Percentiles rank a stretch among this genome's conserved stretches.
phyloP scores from a whole-genome alignment of 768 basidiomycete genomes.

The Pleurotus citrinopileatus region DNA sequence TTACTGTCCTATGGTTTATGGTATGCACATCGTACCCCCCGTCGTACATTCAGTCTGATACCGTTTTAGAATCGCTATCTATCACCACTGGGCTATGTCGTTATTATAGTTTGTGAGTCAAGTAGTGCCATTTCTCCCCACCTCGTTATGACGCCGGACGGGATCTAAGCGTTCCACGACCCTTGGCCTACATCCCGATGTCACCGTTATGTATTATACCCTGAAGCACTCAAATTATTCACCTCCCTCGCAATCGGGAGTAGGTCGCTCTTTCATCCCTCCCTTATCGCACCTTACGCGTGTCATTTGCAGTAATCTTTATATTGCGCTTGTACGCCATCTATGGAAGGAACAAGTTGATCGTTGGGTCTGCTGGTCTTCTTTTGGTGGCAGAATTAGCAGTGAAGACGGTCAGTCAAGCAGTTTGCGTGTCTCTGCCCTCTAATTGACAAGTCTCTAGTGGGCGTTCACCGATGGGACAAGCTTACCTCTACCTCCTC shows the following conservation, averaged over 20 bases:
- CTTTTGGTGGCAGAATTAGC: slow-evolving; percentile 24
- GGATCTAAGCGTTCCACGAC: slow-evolving; percentile 28
- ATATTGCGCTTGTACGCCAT: slow-evolving; percentile 29
- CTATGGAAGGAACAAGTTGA: slow-evolving; percentile 19
- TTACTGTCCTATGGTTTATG: not conserved
- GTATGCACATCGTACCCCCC: not conserved
- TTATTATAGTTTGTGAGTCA: slow-evolving; percentile 32
- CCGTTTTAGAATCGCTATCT: slow-evolving; percentile 33
- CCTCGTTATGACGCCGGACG: not conserved
- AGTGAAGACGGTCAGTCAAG: slow-evolving; percentile 29
- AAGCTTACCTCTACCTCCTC: slow-evolving; percentile 25
- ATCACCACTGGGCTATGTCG: slow-evolving; percentile 31
- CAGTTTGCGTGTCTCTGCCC: not conserved
- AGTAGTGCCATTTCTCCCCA: not conserved
- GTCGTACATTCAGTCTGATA: not conserved
- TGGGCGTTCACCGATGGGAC: slow-evolving; percentile 35
- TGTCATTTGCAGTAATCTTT: slow-evolving; percentile 22
- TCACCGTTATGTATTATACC: slow-evolving; percentile 30
- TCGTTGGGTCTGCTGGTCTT: slow-evolving; percentile 18
- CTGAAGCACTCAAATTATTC: slow-evolving; percentile 31
- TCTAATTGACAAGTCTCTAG: slow-evolving; percentile 14
- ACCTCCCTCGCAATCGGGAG: slow-evolving; percentile 30
- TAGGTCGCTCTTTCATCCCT: slow-evolving; percentile 13
- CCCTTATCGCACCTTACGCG: not conserved
- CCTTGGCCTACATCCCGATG: slow-evolving; percentile 30